Evolutionary conservation across 2,329 filamentous ascomycete genomes (phyloP), one percentile per base, ranked within the genome.

Genomic region (Penicillium sp.): DNA sequence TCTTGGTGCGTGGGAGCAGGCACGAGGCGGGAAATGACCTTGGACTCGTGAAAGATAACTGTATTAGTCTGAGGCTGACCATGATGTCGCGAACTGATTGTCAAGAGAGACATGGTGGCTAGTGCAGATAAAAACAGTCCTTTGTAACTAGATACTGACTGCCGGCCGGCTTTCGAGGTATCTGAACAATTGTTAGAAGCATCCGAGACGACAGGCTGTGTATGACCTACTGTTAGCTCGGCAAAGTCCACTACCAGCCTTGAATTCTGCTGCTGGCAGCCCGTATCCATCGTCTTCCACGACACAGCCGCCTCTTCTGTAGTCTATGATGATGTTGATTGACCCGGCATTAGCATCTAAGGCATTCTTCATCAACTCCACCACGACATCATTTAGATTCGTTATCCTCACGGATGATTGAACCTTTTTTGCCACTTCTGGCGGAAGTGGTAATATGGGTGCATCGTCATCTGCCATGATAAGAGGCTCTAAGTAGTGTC

Each of bases 221-320:
- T 23, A 45, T 14, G 23, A 62, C 63, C 55, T 75, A 93, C 90
- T 84, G 68, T 94, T 83, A 51, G 83, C 75, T 71, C 86, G 90
- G 23, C 85, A 88, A 18, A 97, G 76, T 0, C 89, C 87, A 4
- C 91, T 91, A 47, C 74, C 70, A 2, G 82, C 76, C n/a, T 67
- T 66, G 64, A 97, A 97, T 63, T 97, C 92, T 1, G 71, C 66
- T 1, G 88, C 83, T 1, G 77, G 69, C 47, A 99, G 95, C 0
- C 94, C 94, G 16, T 77, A 56, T 1, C 94, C 94, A 72, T 97
- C 82, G 68, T 99, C 94, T 66, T 96, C 89, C 5, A 97, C 82
- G 0, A 81, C 79, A 71, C 92, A 96, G 63, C 82, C 84, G 5
- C 91, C 93, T 23, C 87, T 85, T 53, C 74, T 71, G 68, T 90